These are phyloP conservation scores for Mycena latifolia DNA, from an alignment of 768 basidiomycete species.

Conservation along the genomic window DNA sequence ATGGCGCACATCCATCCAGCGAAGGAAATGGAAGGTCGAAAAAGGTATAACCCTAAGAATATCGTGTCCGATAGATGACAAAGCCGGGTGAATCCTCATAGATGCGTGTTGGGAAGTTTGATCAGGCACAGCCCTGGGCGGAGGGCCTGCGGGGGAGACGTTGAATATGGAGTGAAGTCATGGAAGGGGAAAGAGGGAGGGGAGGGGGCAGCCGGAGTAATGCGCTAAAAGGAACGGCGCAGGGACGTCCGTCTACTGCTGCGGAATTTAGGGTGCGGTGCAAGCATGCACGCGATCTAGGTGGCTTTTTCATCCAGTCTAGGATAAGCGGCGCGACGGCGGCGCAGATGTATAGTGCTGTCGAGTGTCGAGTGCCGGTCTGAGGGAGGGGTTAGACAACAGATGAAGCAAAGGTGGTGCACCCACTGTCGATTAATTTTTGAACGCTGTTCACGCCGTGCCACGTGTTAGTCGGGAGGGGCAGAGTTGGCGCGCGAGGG, in stretches of 20 bases:
- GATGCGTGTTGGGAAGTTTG: conserved; percentile 1
- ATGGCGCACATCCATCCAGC: conserved; percentile 2
- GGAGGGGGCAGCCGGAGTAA: conserved; percentile 15
- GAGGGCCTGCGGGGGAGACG: conserved; percentile 7
- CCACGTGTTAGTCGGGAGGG: conserved; percentile 33
- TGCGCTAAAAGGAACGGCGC: conserved; percentile 17
- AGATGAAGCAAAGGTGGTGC: neutral
- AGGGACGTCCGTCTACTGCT: conserved; percentile 29
- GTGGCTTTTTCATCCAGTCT: conserved; percentile 30
- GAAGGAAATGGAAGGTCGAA: neutral
- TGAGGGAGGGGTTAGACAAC: neutral
- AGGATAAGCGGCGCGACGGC: conserved; percentile 29
- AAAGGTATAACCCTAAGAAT: conserved; percentile 6
- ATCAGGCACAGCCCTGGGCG: conserved; percentile 23
- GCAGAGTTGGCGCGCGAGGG: conserved; percentile 37
- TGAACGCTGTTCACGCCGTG: conserved; percentile 23
- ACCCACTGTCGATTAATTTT: conserved; percentile 17
- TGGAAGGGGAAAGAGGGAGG: conserved; percentile 4
- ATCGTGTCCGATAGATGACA: conserved; percentile 27
- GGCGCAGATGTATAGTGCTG: conserved; percentile 35
- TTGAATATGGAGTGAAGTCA: conserved; percentile 11
- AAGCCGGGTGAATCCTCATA: conserved; percentile 10
- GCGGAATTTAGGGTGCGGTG: conserved; percentile 27
- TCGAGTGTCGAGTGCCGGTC: conserved; percentile 34
- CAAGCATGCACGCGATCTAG: conserved; percentile 27